phyloP scores from a whole-genome alignment of 768 basidiomycete species.

The Leccinum boreale region DNA sequence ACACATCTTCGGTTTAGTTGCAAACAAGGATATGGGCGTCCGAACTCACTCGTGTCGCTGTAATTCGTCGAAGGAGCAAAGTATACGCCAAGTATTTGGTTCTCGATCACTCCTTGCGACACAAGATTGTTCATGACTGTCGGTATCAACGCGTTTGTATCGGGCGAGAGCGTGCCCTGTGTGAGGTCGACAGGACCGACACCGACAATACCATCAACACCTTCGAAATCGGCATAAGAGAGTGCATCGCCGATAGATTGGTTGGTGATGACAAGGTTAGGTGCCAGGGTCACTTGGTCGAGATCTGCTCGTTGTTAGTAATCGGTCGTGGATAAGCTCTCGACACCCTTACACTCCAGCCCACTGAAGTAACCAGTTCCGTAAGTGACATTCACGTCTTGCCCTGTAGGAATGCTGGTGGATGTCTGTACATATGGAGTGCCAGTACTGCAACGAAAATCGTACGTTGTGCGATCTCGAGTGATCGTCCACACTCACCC shows the following conservation, averaged over 20 bases:
- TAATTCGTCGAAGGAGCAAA: constrained; percentile 12
- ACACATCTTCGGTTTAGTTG: constrained; percentile 13
- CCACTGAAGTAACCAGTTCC: constrained; percentile 25
- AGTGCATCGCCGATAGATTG: constrained; percentile 30
- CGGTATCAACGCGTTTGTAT: constrained; percentile 4
- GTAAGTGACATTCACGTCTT: constrained; percentile 14
- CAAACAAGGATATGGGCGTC: neutral
- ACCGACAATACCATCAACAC: constrained; percentile 25
- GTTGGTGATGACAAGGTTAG: constrained; percentile 22
- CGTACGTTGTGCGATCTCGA: neutral
- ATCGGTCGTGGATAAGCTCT: neutral
- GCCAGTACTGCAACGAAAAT: constrained; percentile 15
- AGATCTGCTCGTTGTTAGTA: constrained; percentile 8
- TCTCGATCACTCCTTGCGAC: constrained; percentile 12
- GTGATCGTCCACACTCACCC: constrained; percentile 1
- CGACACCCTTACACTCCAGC: constrained; percentile 29
- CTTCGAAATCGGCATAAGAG: constrained; percentile 13
- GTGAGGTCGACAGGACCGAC: constrained; percentile 17
- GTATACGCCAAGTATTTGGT: constrained; percentile 15
- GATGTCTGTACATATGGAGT: constrained; percentile 18
- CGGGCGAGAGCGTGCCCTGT: neutral
- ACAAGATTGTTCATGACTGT: constrained; percentile 21
- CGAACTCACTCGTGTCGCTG: constrained; percentile 8
- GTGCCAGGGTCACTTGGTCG: constrained; percentile 27
- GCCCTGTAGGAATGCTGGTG: constrained; percentile 26